These are phyloP conservation scores for Podaxis sp. DNA, from an alignment of 768 basidiomycete species.

Conservation along the genomic window DNA sequence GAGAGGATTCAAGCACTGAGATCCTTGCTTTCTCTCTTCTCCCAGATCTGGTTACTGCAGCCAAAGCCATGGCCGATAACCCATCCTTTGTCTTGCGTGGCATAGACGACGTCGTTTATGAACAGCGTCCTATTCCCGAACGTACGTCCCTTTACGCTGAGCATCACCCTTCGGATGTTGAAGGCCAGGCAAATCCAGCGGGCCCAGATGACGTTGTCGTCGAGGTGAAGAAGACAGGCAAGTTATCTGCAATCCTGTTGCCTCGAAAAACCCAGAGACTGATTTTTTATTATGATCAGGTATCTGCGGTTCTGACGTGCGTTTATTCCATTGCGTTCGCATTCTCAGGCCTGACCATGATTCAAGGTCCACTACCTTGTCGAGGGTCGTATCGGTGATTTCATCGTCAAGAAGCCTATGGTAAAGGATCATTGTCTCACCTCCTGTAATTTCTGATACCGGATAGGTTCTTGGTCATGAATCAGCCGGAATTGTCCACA, in stretches of 20 bases:
- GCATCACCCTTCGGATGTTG: background rate
- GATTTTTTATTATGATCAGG: conserved; percentile 40
- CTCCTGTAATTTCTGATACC: background rate
- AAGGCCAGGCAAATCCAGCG: conserved; percentile 37
- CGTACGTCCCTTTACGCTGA: conserved; percentile 36
- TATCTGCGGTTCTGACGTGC: conserved; percentile 89
- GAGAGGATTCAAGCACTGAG: background rate
- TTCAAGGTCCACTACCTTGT: conserved; percentile 72
- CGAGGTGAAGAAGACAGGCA: conserved; percentile 89
- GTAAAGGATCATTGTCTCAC: conserved; percentile 30
- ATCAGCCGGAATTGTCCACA: conserved; percentile 75
- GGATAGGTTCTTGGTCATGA: conserved; percentile 90
- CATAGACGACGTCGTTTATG: conserved; percentile 67
- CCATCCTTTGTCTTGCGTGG: conserved; percentile 75
- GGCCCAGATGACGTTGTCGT: conserved; percentile 79
- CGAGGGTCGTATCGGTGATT: conserved; percentile 80
- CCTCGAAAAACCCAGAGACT: background rate
- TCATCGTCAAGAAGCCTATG: conserved; percentile 79
- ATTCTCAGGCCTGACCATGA: background rate
- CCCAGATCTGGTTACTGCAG: background rate
- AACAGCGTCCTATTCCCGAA: conserved; percentile 73
- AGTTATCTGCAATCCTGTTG: conserved; percentile 17
- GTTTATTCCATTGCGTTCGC: conserved; percentile 13
- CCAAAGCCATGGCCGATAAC: conserved; percentile 62
- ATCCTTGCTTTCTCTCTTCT: conserved; percentile 13